Evolutionary conservation across 495 filamentous ascomycete species (phyloP), one percentile per base, ranked within the genome.

Genomic region (Aspergillus cavernicola): DNA sequence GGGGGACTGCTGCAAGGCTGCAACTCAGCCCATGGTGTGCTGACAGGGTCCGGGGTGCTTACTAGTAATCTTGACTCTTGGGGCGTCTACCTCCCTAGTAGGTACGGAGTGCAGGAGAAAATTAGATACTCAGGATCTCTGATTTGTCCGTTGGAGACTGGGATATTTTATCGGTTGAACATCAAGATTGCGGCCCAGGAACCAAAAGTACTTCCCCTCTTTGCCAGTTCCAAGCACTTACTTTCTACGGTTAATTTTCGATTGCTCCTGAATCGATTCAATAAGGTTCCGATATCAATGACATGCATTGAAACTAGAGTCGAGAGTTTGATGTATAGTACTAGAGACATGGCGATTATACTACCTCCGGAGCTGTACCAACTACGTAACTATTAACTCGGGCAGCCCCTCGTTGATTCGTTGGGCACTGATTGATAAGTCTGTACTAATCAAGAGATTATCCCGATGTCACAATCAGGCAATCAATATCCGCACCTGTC

Each of bases 41-140:
- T 42, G 43, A 55, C 57, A 61, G 55, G 58, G 58, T 61, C 58
- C 41, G 43, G 59, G 59, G 55, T 50, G 37, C 26, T 48, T 44
- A 28, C 47, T 37, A 36, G 16, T 32, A 33, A 28, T 28, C 9
- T 28, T 9, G 9, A 28, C 24, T n/a, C n/a, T n/a, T n/a, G n/a
- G n/a, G n/a, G n/a, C n/a, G n/a, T n/a, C n/a, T n/a, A n/a, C n/a
- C n/a, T n/a, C n/a, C n/a, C n/a, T n/a, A n/a, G n/a, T n/a, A n/a
- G n/a, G n/a, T n/a, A n/a, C n/a, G 39, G 13, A 19, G 10, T 24
- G 41, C 31, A 53, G 40, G 49, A 43, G 36, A 28, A 44, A 31
- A 18, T 2, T 11, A 32, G 42, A 33, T 6, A 33, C 19, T 52
- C 3, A 12, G 7, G 15, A 16, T 11, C 24, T 29, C 29, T 31